Base-by-base conservation (phyloP, 148 eudicot genomes). In the Nyssa sinensis region DNA sequence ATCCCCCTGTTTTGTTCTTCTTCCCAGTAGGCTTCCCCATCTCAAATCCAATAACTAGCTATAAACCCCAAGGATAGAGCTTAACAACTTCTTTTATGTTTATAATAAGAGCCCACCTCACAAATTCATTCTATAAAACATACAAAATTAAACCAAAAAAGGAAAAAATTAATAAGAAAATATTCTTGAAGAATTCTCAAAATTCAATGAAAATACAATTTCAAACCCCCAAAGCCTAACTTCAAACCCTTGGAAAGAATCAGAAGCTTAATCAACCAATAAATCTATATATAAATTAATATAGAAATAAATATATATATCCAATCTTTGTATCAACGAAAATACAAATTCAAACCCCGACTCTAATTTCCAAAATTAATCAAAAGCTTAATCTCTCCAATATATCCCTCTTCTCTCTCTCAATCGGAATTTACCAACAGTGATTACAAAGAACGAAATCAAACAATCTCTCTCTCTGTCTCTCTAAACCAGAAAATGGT, bases 1-100 rank as follows among this genome's bases (percentile, higher is more conserved):
- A 66, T 21, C 66, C 60, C 3, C 65, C 82, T 16, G 74, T 72
- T 65, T 85, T 83, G 74, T 74, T 85, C 80, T 85, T 93, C 83
- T 88, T 93, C 25, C 88, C 93, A 35, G 83, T 76, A 55, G 97
- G 97, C 75, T 90, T 93, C 21, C 97, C 97, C 97, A 93, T 75
- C 41, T 28, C 37, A 24, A 39, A 55, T 37, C 77, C 75, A 73
- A 77, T n/a, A 76, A 70, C 35, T 32, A 77, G 23, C 27, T 67
- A 5, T 11, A 25, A 67, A 41, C 32, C 31, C 6, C n/a, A 19
- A 8, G 21, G 17, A 5, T 32, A 57, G 37, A 28, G 64, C 44
- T 58, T 58, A 27, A 37, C 28, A 17, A 39, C 23, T n/a, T 41
- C 29, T 57, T 32, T 25, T 35, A 51, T 4, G n/a, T 13, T 8